phyloP scores from a whole-genome alignment of 495 filamentous ascomycete genomes.

The Cryomyces minteri region DNA sequence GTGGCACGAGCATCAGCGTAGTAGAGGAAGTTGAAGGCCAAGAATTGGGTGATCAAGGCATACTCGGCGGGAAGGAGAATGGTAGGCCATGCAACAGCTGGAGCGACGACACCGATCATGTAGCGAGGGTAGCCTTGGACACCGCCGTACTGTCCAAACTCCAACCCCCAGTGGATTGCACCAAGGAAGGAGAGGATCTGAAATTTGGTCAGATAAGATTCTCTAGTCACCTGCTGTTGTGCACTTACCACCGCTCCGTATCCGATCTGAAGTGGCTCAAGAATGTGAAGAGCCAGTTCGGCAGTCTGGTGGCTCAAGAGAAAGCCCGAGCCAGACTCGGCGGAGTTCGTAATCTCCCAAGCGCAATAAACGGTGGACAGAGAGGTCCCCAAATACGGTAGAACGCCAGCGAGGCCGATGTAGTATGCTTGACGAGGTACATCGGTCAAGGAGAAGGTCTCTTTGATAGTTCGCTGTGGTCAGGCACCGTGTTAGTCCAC shows the following conservation, averaged over 20 bases:
- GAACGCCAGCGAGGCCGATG: conserved; percentile 72
- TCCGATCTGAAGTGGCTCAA: conserved; percentile 84
- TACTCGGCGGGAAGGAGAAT: conserved; percentile 71
- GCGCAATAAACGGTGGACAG: conserved; percentile 72
- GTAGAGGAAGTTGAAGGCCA: conserved; percentile 77
- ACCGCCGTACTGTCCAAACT: conserved; percentile 61
- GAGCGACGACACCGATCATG: conserved; percentile 62
- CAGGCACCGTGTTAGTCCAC: no score
- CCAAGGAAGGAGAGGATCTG: conserved; percentile 91
- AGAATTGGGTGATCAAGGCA: conserved; percentile 79
- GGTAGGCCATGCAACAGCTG: conserved; percentile 86
- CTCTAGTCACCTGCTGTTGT: background rate
- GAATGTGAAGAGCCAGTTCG: conserved; percentile 49
- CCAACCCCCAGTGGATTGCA: conserved; percentile 87
- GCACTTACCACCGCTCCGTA: conserved; percentile 73
- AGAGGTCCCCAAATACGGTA: conserved; percentile 84
- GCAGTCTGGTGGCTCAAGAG: conserved; percentile 56
- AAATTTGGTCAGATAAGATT: background rate
- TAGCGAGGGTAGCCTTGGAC: conserved; percentile 59
- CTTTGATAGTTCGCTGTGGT: conserved; percentile 54
- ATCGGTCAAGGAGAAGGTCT: conserved; percentile 61
- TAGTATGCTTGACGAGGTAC: conserved; percentile 69
- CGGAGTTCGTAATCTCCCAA: conserved; percentile 27
- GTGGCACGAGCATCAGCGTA: conserved; percentile 68
- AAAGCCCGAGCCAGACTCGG: conserved; percentile 34